Evolutionary conservation across 2,329 filamentous ascomycete genomes (phyloP), one percentile per base, ranked within the genome.

Genomic region (Alternaria sp.): DNA sequence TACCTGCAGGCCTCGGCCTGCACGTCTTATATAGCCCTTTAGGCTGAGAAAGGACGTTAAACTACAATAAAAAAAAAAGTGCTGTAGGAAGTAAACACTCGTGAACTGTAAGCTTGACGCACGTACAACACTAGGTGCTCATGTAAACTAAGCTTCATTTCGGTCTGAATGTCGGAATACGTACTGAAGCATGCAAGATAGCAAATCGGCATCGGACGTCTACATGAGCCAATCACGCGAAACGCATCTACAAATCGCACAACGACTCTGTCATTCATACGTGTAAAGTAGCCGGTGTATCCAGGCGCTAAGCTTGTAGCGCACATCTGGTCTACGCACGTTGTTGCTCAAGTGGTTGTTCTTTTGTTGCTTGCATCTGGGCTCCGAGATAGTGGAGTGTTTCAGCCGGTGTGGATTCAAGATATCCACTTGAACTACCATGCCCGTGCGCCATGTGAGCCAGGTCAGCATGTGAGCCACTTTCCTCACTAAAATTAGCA

Each of bases 121-220:
- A 37, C 36, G 26, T 41, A 11, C n/a, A 6, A 44, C 28, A 28
- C 34, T 36, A 26, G 44, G 26, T 23, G 17, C 36, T 37, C 23
- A 8, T 44, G 29, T 33, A 41, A 28, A 42, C 28, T 24, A 33
- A 31, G 14, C 39, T 11, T 23, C 36, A 29, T 41, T 44, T 63
- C 61, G 61, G 66, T 36, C 42, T 53, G 53, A 64, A 66, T 60
- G 50, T 65, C 60, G 62, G 57, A 54, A 36, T 60, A 44, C 28
- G 24, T 42, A 48, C 55, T 21, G 49, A 41, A 29, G 21, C 21
- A 48, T 31, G 23, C 40, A 44, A 51, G 50, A 36, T 48, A 52
- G 45, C 36, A 23, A 21, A 42, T 54, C 44, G 49, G 54, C 53
- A 51, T 60, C 51, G 49, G 42, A 60, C 7, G 14, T 60, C 41